These are phyloP conservation scores for Papiliotrema laurentii DNA, from an alignment of 1,284 basidiomycete genomes.

Conservation along the genomic window DNA sequence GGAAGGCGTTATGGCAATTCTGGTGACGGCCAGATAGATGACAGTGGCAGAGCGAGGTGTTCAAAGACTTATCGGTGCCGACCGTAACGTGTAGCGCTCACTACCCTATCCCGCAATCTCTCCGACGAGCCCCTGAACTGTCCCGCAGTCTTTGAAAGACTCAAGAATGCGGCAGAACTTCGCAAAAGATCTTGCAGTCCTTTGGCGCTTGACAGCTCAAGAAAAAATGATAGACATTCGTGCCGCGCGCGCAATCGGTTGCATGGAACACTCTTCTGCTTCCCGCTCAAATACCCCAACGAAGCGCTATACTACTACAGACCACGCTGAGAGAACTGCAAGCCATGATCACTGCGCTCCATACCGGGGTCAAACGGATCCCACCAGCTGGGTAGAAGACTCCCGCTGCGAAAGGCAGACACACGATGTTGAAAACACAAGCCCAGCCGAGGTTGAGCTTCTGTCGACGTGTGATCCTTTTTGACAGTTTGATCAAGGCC, in stretches of 20 bases:
- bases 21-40: too few species aligned
- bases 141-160: conserved; percentile 86
- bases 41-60: too few species aligned
- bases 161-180: conserved; percentile 89
- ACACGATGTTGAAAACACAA: conserved; percentile 50
- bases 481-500: conserved; percentile 61
- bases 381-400: conserved; percentile 60
- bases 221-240: too few species aligned
- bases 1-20: too few species aligned
- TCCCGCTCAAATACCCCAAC: conserved; percentile 27
- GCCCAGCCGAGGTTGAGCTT: conserved; percentile 77
- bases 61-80: too few species aligned
- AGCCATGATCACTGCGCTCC: conserved; percentile 77
- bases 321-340: conserved; percentile 48
- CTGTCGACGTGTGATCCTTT: conserved; percentile 59
- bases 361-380: conserved; percentile 65
- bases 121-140: too few species aligned
- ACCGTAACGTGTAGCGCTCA: too few species aligned
- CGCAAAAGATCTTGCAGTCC: conserved; percentile 80
- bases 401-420: conserved; percentile 70
- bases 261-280: too few species aligned
- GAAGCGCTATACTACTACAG: conserved; percentile 33
- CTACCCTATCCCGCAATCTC: too few species aligned
- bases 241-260: too few species aligned
- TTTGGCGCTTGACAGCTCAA: conserved; percentile 87